Percentiles rank a stretch among this genome's conserved stretches.
These are phyloP conservation scores for Hyaloscypha hepaticicola DNA, from an alignment of 495 filamentous ascomycete genomes.

Conservation along the genomic window DNA sequence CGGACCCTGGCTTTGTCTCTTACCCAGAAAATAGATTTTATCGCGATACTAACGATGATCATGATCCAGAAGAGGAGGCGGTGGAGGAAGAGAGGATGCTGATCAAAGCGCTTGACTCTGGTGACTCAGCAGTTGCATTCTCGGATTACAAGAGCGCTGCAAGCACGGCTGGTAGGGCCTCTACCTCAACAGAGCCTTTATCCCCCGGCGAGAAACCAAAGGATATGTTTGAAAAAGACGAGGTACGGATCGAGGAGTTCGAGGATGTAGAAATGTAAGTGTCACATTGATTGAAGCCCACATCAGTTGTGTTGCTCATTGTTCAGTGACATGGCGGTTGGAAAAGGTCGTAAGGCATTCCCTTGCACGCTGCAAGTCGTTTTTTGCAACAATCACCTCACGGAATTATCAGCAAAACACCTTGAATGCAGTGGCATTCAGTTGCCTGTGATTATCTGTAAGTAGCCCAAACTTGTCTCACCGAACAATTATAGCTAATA, in stretches of 20 bases:
- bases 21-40: background rate
- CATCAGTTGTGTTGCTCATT: background rate
- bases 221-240: background rate
- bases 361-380: background rate
- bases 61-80: too few relatives aligned
- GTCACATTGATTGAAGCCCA: background rate
- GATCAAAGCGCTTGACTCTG: background rate
- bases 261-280: background rate
- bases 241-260: background rate
- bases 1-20: background rate
- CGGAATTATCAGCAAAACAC: background rate
- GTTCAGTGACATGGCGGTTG: background rate
- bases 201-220: background rate
- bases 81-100: too few relatives aligned
- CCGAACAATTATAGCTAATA: background rate
- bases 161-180: background rate
- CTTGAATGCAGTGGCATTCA: background rate
- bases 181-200: background rate
- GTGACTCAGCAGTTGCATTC: background rate
- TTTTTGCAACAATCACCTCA: background rate
- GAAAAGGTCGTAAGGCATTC: background rate
- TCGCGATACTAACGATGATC: too few relatives aligned
- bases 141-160: background rate
- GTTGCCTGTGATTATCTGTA: background rate
- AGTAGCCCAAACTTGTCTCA: background rate